A percentile compares a stretch with the other conserved stretches of the same genome.
Evolutionary conservation across 495 filamentous ascomycete genomes (phyloP).

Genomic region (Neurospora terricola): DNA sequence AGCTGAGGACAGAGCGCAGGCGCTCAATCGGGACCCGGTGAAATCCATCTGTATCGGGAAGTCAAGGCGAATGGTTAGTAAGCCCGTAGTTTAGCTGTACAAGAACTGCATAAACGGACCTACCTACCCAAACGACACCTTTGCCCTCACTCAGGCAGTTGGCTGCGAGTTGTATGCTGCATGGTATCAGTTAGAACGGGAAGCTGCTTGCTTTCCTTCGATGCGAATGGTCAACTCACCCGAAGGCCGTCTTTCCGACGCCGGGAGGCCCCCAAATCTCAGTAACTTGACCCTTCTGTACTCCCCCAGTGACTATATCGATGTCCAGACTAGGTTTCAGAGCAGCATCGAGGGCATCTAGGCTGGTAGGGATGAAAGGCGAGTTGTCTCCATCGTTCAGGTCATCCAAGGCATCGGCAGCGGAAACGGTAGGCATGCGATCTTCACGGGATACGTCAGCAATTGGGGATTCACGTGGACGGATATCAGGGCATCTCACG

Average conservation of each 20-base stretch:
- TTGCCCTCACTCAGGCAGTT: constrained; percentile 51
- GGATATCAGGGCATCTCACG: constrained; percentile 13
- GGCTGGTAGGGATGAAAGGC: constrained; percentile 54
- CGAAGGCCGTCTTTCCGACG: constrained; percentile 75
- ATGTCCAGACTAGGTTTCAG: constrained; percentile 15
- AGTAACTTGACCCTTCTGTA: constrained; percentile 68
- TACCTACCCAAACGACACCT: constrained; percentile 81
- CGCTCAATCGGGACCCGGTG: constrained; percentile 21
- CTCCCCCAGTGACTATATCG: constrained; percentile 32
- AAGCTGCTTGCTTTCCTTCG: neutral
- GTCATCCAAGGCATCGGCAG: constrained; percentile 69
- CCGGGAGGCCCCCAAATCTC: constrained; percentile 89
- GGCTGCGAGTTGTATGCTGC: constrained; percentile 59
- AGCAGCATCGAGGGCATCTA: constrained; percentile 47
- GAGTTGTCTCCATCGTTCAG: constrained; percentile 33
- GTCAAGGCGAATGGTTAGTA: constrained; percentile 2
- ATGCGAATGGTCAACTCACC: constrained; percentile 35
- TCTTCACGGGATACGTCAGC: constrained; percentile 36
- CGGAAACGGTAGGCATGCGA: constrained; percentile 78
- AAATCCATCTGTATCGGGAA: constrained; percentile 20
- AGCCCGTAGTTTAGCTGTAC: constrained; percentile 3
- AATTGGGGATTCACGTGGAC: neutral
- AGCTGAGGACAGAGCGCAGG: constrained; percentile 10
- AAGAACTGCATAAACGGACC: constrained; percentile 43
- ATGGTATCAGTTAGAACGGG: neutral